Evolutionary conservation across 305 asterid genomes (phyloP).

Genomic region (Fraxinus floribunda): DNA sequence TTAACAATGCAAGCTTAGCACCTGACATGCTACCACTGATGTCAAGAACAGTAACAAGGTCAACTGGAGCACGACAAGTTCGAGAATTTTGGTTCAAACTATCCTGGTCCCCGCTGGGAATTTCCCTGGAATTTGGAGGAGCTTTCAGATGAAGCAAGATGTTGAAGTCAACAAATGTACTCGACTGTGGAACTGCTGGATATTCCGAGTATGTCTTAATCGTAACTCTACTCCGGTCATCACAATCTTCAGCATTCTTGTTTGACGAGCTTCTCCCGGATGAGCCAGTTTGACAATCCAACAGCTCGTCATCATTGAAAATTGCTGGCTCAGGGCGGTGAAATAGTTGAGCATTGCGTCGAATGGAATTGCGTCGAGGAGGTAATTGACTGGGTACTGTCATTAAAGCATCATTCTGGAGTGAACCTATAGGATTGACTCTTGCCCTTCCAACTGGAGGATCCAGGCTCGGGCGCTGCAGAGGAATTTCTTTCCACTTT

Average conservation of each 20-base stretch:
- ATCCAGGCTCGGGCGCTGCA: conserved; percentile 52
- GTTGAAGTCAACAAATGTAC: conserved; percentile 40
- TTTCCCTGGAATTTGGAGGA: conserved; percentile 52
- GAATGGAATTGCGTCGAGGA: conserved; percentile 49
- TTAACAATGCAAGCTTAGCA: conserved; percentile 79
- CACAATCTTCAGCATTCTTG: conserved; percentile 22
- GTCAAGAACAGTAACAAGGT: conserved; percentile 88
- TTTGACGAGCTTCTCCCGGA: conserved; percentile 29
- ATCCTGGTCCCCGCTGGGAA: conserved; percentile 19
- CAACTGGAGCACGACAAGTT: conserved; percentile 83
- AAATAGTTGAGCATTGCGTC: conserved; percentile 33
- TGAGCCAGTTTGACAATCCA: conserved; percentile 45
- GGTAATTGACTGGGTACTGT: conserved; percentile 56
- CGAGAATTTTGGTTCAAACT: conserved; percentile 36
- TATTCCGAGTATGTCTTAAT: conserved; percentile 67
- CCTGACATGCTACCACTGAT: conserved; percentile 97
- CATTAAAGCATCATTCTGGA: conserved; percentile 53
- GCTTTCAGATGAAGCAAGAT: conserved; percentile 75
- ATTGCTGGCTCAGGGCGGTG: conserved; percentile 70
- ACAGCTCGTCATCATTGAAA: conserved; percentile 73
- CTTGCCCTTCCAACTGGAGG: conserved; percentile 43
- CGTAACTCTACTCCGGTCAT: conserved; percentile 37
- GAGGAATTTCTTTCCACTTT: conserved; percentile 78
- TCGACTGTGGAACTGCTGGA: conserved; percentile 46
- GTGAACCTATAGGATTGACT: conserved; percentile 48